Base-by-base conservation (phyloP, 371 early-diverging fungal species). In the Funneliformis caledonium region DNA sequence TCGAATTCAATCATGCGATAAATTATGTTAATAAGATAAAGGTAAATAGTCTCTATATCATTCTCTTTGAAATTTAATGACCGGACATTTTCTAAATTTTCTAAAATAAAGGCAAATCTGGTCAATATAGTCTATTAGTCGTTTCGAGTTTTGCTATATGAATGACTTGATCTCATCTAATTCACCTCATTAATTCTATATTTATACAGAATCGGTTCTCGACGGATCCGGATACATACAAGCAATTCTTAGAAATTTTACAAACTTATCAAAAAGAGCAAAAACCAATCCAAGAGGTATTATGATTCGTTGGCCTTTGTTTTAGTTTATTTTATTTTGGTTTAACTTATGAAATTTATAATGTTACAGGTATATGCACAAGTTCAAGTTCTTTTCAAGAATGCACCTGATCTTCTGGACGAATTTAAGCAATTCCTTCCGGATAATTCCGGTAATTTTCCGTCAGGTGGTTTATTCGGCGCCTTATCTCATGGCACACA, bases 351-450 rank as follows among this genome's bases (percentile, higher is more conserved):
- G 19, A 16, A 0, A 65, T 68, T 68, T n/a, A n/a, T 37, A 12
- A 69, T 31, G n/a, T 42, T 68, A 26, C 74, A 91, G 92, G 97
- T 98, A 0, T 98, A 97, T 85, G 89, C 92, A 0, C 95, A 97
- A 83, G 97, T 98, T 9, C 91, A 94, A 70, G 84, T 88, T 14
- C 84, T 99, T 62, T 97, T 99, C 84, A 89, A 92, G 52, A 89
- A 88, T 12, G 95, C 95, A 0, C 92, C 94, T 0, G 98, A 98
- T 85, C 86, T 99, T 61, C 83, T 99, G 75, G 96, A 95, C 52
- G 98, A 99, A 84, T 98, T 99, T 83, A 96, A 96, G 85, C 97
- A 97, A 82, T 99, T 99, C 85, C 85, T 98, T 60, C 98, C 99
- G 0, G 96, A 96, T 78, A 90, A 90, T 2, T 78, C 80, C 37